Evolutionary conservation across 306 rosid genomes (phyloP), one percentile per base, ranked within the genome.

Genomic region (Bauhinia variegata): DNA sequence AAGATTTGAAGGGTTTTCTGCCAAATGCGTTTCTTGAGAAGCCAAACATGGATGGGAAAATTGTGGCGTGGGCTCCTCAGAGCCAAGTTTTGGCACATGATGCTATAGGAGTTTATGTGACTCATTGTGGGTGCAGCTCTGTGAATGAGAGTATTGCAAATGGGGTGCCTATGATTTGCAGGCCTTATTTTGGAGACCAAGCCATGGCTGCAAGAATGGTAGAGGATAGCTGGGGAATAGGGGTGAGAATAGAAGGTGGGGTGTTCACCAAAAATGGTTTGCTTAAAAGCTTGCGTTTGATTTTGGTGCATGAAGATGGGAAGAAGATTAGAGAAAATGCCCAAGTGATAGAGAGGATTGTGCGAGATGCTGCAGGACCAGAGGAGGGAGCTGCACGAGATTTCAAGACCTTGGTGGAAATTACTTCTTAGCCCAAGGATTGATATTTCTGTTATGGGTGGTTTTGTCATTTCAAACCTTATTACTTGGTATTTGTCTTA

Each of bases 61-160:
- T 82, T 7, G 86, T 84, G 36, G 13, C 79, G 1, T 87, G 93
- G 89, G 78, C 70, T 43, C 87, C 87, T 3, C 88, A 87, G 36
- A 18, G 34, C 8, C 76, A 75, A 50, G 75, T 84, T 4, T 54
- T 87, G 15, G 81, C 63, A 5, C 89, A 87, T 67, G 60, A n/a
- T 11, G 63, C 84, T 3, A 52, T 80, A 1, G 83, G 78, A 2
- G 81, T 82, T 23, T 78, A 69, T 48, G 80, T 84, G 79, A 79
- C 87, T 6, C 92, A 87, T 3, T 58, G 78, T 36, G 89, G 86
- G 11, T 33, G 72, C 17, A 84, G 82, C 75, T 82, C 89, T 0
- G 83, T 82, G 3, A 63, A 11, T 34, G 89, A 87, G 68, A 65
- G 86, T 33, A 48, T 87, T 9, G 74, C 72, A 3, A 69, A 58